phyloP scores from a whole-genome alignment of 352 stramenopile species.

The Globisporangium takayamanum region DNA sequence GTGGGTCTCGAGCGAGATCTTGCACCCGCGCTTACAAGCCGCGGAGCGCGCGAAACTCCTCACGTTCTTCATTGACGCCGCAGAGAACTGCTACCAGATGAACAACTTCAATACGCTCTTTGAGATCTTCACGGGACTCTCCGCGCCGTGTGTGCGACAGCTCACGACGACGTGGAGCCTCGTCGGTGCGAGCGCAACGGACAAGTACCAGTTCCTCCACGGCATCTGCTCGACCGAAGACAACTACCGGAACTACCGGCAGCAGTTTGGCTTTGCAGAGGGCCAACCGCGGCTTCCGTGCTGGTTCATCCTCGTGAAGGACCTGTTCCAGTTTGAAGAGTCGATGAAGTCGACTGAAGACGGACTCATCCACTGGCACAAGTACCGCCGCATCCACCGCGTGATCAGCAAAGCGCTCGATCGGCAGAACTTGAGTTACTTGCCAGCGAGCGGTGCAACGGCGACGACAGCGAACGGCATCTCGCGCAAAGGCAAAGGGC shows the following conservation, averaged over 20 bases:
- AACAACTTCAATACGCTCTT: constrained; percentile 90
- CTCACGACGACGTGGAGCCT: constrained; percentile 82
- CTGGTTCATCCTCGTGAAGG: constrained; percentile 85
- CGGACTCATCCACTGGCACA: constrained; percentile 81
- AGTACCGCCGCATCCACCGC: constrained; percentile 80
- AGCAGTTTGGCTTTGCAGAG: constrained; percentile 73
- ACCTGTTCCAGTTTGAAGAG: constrained; percentile 85
- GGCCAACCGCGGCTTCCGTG: constrained; percentile 69
- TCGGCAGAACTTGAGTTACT: constrained; percentile 73
- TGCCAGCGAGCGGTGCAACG: constrained; percentile 32
- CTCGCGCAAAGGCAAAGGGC: constrained; percentile 66
- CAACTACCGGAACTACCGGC: constrained; percentile 82
- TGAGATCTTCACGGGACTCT: constrained; percentile 73
- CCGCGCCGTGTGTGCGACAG: constrained; percentile 74
- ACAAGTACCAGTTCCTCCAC: constrained; percentile 81
- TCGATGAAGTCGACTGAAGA: constrained; percentile 81
- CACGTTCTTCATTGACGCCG: constrained; percentile 79
- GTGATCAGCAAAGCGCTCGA: constrained; percentile 75
- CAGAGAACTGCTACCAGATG: constrained; percentile 76
- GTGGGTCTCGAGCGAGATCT: constrained; percentile 85
- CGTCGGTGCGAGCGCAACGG: constrained; percentile 43
- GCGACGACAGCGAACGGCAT: constrained; percentile 28
- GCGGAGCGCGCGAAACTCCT: constrained; percentile 79
- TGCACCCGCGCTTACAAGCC: constrained; percentile 78
- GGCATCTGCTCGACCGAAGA: constrained; percentile 79